These are phyloP conservation scores for Discostella stelligera DNA, from an alignment of 352 stramenopile species.

Conservation along the genomic window DNA sequence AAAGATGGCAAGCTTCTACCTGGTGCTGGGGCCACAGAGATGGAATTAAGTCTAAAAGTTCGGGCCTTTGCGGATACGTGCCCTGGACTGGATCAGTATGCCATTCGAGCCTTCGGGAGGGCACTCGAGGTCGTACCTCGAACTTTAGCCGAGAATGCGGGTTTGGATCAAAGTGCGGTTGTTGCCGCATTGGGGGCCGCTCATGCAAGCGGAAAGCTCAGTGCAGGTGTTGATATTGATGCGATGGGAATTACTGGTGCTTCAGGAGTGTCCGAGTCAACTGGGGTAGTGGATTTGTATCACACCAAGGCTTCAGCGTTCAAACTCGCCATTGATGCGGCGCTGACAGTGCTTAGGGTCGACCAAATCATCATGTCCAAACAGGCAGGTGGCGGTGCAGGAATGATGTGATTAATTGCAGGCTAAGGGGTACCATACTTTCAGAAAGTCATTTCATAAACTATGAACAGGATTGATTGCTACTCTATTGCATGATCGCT, in stretches of 20 bases:
- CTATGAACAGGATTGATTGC: neutral
- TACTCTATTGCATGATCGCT: neutral
- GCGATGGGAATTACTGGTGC: slow-evolving; percentile 50
- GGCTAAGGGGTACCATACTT: neutral
- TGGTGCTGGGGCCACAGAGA: slow-evolving; percentile 92
- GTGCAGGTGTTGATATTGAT: slow-evolving; percentile 91
- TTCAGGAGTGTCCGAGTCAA: slow-evolving; percentile 44
- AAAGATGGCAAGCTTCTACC: slow-evolving; percentile 93
- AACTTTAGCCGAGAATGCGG: slow-evolving; percentile 97
- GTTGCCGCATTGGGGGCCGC: slow-evolving; percentile 92
- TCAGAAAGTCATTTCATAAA: slow-evolving; percentile 10
- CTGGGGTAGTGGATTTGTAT: slow-evolving; percentile 88
- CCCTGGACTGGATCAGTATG: slow-evolving; percentile 98
- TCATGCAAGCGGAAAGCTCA: slow-evolving; percentile 90
- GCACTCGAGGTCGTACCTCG: slow-evolving; percentile 96
- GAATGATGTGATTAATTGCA: slow-evolving; percentile 13
- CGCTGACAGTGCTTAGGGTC: slow-evolving; percentile 97
- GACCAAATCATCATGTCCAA: slow-evolving; percentile 99
- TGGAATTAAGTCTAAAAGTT: slow-evolving; percentile 93
- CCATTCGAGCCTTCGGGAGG: slow-evolving; percentile 98
- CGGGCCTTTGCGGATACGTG: slow-evolving; percentile 92
- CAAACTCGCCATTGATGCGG: slow-evolving; percentile 94
- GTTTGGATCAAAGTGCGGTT: slow-evolving; percentile 89
- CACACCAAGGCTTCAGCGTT: slow-evolving; percentile 95
- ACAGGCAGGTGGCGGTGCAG: slow-evolving; percentile 24